Evolutionary conservation across 2,329 filamentous ascomycete species (phyloP), one percentile per base, ranked within the genome.

Genomic region (Diaporthe aspalathi): DNA sequence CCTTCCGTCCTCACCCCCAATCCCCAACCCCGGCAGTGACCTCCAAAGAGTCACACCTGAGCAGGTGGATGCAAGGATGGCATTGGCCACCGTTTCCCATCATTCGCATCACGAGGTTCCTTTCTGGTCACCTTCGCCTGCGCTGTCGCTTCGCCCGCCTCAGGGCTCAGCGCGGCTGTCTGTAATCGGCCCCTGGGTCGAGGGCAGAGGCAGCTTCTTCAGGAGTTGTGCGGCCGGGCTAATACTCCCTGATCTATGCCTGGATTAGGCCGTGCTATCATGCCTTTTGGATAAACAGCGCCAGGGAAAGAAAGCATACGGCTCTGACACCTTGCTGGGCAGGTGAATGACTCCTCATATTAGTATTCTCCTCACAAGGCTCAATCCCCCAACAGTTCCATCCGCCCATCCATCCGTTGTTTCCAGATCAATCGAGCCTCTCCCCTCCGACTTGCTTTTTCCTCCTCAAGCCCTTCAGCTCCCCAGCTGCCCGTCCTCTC

Each of bases 401-500:
- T 49, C 60, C n/a, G 29, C 27, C 29, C 43, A 32, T 24, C 60
- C 29, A 50, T 29, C 29, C 43, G 17, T 35, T 45, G 11, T n/a
- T 29, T 45, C n/a, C 60, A 32, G n/a, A 54, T 67, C 63, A 52
- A 60, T 49, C 66, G 29, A 60, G 53, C 53, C 66, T 60, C 32
- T 60, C 24, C 38, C n/a, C 40, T 60, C 67, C 47, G 5, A 20
- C 53, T 16, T 40, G 16, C 63, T 50, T 50, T 40, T 65, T 16
- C 60, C 63, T 54, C 40, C 49, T 60, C 45, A 66, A 67, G 60
- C 70, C 70, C 62, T 60, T 70, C 40, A 43, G 27, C 60, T 73
- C 54, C 50, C 49, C 66, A 57, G 8, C 67, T 17, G n/a, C 32
- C 9, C 32, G 29, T 32, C 27, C 43, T 29, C 43, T 9, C 35